Evolutionary conservation across 352 stramenopile genomes (phyloP).

Genomic region (Phytopythium chamaehyphon): DNA sequence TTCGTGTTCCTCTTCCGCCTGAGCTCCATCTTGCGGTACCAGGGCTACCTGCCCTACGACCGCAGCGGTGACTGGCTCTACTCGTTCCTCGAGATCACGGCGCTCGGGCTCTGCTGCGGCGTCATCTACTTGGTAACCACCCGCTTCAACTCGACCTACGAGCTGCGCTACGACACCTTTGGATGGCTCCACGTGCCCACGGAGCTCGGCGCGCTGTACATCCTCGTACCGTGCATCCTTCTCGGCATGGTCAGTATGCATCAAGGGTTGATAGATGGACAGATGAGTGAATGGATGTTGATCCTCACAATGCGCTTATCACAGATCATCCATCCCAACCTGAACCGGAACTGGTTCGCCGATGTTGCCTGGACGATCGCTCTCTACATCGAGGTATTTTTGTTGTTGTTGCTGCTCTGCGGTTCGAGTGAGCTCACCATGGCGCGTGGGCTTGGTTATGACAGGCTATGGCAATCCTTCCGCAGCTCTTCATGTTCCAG

Average conservation of each 20-base stretch:
- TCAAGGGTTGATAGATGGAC: background rate
- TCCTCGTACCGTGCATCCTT: constrained; percentile 83
- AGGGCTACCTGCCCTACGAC: constrained; percentile 93
- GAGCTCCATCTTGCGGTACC: constrained; percentile 96
- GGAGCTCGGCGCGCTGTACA: constrained; percentile 82
- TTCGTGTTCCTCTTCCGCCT: constrained; percentile 97
- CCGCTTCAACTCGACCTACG: constrained; percentile 95
- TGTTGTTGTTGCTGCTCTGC: background rate
- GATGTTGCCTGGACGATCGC: constrained; percentile 97
- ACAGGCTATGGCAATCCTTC: constrained; percentile 91
- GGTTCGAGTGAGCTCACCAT: background rate
- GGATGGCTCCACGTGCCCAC: constrained; percentile 86
- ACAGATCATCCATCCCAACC: constrained; percentile 92
- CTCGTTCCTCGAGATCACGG: constrained; percentile 93
- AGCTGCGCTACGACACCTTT: constrained; percentile 95
- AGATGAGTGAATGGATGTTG: background rate
- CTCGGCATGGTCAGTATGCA: constrained; percentile 64
- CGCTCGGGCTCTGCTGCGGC: constrained; percentile 81
- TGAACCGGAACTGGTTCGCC: constrained; percentile 97
- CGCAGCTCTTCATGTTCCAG: constrained; percentile 99
- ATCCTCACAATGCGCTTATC: constrained; percentile 3
- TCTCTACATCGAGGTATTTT: constrained; percentile 94
- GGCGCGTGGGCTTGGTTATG: background rate
- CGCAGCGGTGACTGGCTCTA: constrained; percentile 98
- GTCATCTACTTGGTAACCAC: constrained; percentile 91